Evolutionary conservation across 2,329 filamentous ascomycete genomes (phyloP).

Genomic region (Emergomyces orientalis): DNA sequence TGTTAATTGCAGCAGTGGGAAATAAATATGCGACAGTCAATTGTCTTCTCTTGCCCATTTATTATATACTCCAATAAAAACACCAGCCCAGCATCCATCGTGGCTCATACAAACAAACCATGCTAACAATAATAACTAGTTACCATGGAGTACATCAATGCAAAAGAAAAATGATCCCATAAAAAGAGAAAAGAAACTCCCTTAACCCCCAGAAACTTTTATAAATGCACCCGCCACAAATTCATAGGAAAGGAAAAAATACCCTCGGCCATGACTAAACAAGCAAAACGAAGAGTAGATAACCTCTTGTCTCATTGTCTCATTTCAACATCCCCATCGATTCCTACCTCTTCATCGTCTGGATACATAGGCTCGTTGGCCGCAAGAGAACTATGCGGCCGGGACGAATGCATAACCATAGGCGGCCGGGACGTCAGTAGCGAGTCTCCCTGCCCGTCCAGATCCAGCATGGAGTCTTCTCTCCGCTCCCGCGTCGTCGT

Average conservation of each 20-base stretch:
- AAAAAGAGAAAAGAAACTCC: background rate
- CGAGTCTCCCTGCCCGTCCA: constrained; percentile 13
- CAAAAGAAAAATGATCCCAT: background rate
- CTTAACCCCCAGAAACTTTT: background rate
- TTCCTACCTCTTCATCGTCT: constrained; percentile 26
- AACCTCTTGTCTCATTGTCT: constrained; percentile 23
- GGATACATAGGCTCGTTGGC: constrained; percentile 35
- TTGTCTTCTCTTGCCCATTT: background rate
- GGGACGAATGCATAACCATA: constrained; percentile 23
- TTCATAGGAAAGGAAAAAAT: background rate
- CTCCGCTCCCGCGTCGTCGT: constrained; percentile 16
- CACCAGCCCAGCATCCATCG: background rate
- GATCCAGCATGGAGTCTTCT: constrained; percentile 15
- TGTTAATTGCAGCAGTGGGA: background rate
- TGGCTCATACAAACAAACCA: background rate
- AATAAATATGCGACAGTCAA: background rate
- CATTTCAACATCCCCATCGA: constrained; percentile 54
- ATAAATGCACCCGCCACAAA: constrained; percentile 2
- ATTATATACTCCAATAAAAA: background rate
- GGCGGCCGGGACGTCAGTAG: constrained; percentile 26
- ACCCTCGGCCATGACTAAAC: background rate
- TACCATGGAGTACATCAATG: background rate
- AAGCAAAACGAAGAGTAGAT: constrained; percentile 14
- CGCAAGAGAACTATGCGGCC: constrained; percentile 43
- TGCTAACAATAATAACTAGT: background rate